Evolutionary conservation across 768 basidiomycete species (phyloP).

Genomic region (Agrocybe praecox): DNA sequence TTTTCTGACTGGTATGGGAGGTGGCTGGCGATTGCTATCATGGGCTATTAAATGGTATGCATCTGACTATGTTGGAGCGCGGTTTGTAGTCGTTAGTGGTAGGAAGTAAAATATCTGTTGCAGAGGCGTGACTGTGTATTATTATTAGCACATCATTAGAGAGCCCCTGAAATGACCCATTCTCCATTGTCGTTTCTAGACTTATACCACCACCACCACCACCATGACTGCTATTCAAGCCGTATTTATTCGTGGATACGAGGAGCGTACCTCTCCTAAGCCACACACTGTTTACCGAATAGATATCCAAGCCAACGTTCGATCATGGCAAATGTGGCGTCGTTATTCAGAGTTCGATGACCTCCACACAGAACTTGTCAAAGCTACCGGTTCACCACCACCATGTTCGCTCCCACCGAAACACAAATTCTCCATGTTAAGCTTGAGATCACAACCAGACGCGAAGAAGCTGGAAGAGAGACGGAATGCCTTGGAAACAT

Average conservation of each 20-base stretch:
- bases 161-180: neutral
- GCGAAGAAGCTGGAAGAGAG: slow-evolving; percentile 76
- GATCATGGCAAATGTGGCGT: slow-evolving; percentile 92
- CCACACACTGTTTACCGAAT: slow-evolving; percentile 84
- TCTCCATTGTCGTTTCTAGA: neutral
- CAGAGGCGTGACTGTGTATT: neutral
- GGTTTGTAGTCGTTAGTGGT: slow-evolving; percentile 54
- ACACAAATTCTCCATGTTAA: slow-evolving; percentile 70
- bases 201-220: slow-evolving; percentile 14
- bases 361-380: slow-evolving; percentile 79
- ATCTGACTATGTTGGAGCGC: slow-evolving; percentile 32
- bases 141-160: slow-evolving; percentile 2
- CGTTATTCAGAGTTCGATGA: slow-evolving; percentile 95
- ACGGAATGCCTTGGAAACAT: slow-evolving; percentile 73
- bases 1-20: slow-evolving; percentile 48
- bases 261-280: slow-evolving; percentile 70
- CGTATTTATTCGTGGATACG: slow-evolving; percentile 67
- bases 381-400: slow-evolving; percentile 78
- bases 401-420: slow-evolving; percentile 86
- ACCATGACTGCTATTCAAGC: slow-evolving; percentile 78
- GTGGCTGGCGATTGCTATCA: slow-evolving; percentile 47
- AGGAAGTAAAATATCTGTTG: slow-evolving; percentile 8
- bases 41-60: slow-evolving; percentile 36
- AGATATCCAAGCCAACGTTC: slow-evolving; percentile 83
- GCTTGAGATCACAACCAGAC: slow-evolving; percentile 60